Base-by-base conservation (phyloP, 1,284 basidiomycete genomes). In the Sporisorium reilianum region DNA sequence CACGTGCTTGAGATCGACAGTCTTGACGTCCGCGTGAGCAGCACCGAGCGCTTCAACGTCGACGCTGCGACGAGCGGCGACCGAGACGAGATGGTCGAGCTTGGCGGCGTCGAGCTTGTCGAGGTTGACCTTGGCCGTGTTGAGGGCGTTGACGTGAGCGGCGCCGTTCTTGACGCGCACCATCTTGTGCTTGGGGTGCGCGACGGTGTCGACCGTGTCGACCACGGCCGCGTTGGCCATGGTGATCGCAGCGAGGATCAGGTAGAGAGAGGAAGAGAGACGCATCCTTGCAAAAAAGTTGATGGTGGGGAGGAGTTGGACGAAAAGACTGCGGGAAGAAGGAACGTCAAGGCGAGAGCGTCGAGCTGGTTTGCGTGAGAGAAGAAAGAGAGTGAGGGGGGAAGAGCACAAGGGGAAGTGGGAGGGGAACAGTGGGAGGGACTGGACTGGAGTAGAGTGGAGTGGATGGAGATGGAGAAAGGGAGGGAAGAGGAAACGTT, bases 211-310 rank as follows among this genome's bases (percentile, higher is more conserved):
- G 32, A 38, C 36, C 28, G 57, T 40, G 42, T 67, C 58, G 44
- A 67, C 54, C 49, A 49, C 36, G 32, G 41, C 55, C 3, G 67
- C 62, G 32, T 64, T 70, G 54, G 61, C 54, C 18, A 44, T 40
- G 54, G 42, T 61, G 67, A 70, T 56, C 32, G 62, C 57, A 23
- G 67, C 62, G 25, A 70, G 54, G 58, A 70, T 54, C 26, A 70
- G 32, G 30, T 57, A 36, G 49, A 70, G 62, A 9, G 67, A 56
- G 12, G 62, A 53, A 34, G 67, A 70, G 50, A 70, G 4, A 52
- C 67, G 67, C 67, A 70, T 70, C 50, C 28, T 57, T 52, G 50
- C 34, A 28, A 32, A 25, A 46, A 23, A 7, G 22, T 53, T 46
- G 44, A 22, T 36, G 16, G 6, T 9, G 42, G 18, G 23, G 26